These are phyloP conservation scores for Ramularia collo-cygni DNA, from an alignment of 2,329 filamentous ascomycete species.

Conservation along the genomic window DNA sequence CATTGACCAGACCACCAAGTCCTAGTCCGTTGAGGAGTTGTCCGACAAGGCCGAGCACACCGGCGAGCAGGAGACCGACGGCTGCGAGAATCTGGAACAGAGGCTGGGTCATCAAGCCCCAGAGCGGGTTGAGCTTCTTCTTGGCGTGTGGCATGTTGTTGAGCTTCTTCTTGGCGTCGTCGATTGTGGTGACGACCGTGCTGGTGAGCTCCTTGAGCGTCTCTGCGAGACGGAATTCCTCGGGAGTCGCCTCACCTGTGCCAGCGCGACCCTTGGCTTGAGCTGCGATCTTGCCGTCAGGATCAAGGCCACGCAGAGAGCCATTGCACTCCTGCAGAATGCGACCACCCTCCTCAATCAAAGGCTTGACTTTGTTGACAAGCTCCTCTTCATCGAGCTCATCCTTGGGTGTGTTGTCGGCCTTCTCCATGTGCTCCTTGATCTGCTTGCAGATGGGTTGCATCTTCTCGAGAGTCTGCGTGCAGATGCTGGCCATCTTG, in stretches of 20 bases:
- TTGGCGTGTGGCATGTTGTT: constrained; percentile 89
- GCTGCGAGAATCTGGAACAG: constrained; percentile 88
- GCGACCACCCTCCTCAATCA: constrained; percentile 77
- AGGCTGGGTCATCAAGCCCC: constrained; percentile 75
- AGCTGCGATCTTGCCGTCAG: constrained; percentile 75
- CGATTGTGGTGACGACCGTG: constrained; percentile 73
- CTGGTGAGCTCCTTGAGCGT: constrained; percentile 79
- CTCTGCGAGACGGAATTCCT: constrained; percentile 80
- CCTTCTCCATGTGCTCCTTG: constrained; percentile 72
- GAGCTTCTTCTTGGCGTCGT: constrained; percentile 81
- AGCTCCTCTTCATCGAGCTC: constrained; percentile 86
- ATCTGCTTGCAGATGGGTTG: constrained; percentile 83
- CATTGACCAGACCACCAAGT: constrained; percentile 72
- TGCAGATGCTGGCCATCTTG: constrained; percentile 65
- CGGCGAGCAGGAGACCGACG: constrained; percentile 72
- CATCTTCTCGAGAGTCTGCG: constrained; percentile 75
- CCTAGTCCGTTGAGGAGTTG: constrained; percentile 73
- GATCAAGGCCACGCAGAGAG: constrained; percentile 77
- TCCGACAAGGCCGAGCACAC: constrained; percentile 79
- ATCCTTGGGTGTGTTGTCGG: constrained; percentile 73
- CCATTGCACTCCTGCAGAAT: constrained; percentile 84
- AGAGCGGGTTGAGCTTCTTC: constrained; percentile 89
- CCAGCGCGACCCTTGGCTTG: constrained; percentile 77
- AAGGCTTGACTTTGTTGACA: constrained; percentile 76
- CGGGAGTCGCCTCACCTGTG: constrained; percentile 67